A percentile compares a stretch with the other conserved stretches of the same genome.
Conservation (phyloP, 2,329 filamentous ascomycete species). For the Pseudofabraea citricarpa region DNA sequence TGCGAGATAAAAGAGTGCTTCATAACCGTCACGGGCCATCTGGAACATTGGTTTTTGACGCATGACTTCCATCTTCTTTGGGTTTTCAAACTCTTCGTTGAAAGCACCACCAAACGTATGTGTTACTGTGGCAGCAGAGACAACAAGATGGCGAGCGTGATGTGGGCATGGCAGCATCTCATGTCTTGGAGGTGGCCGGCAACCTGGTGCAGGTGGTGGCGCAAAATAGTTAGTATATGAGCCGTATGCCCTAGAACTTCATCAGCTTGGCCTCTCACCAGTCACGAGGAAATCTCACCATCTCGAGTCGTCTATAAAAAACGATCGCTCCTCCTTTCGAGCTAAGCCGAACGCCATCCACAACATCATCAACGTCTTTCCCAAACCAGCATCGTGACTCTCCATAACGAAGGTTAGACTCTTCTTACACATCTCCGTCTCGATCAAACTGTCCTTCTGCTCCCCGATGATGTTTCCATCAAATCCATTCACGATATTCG, state of each 20-base stretch:
- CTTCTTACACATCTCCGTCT: constrained; percentile 56
- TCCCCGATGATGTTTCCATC: constrained; percentile 42
- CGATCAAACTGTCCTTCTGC: constrained; percentile 36
- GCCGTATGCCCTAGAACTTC: constrained; percentile 61
- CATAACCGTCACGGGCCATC: constrained; percentile 65
- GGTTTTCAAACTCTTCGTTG: constrained; percentile 45
- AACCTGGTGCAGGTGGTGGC: constrained; percentile 58
- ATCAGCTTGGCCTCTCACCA: constrained; percentile 8
- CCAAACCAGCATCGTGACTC: constrained; percentile 68
- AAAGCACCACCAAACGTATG: constrained; percentile 60
- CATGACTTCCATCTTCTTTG: constrained; percentile 42
- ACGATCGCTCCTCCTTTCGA: constrained; percentile 65
- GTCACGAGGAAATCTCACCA: constrained; percentile 42
- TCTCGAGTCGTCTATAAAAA: constrained; percentile 80
- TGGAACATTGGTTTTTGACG: constrained; percentile 59
- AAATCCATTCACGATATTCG: constrained; percentile 26
- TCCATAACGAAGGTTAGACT: constrained; percentile 78
- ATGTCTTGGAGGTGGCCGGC: constrained; percentile 66
- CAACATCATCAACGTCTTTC: constrained; percentile 69
- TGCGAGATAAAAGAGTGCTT: constrained; percentile 67
- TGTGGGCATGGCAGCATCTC: constrained; percentile 78
- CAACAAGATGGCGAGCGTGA: constrained; percentile 67
- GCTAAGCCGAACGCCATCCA: constrained; percentile 84
- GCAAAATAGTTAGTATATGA: constrained; percentile 69
- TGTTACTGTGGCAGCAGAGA: constrained; percentile 62